Evolutionary conservation across 805 yeast genomes (phyloP).

Genomic region (Ogataea paraovalis): DNA sequence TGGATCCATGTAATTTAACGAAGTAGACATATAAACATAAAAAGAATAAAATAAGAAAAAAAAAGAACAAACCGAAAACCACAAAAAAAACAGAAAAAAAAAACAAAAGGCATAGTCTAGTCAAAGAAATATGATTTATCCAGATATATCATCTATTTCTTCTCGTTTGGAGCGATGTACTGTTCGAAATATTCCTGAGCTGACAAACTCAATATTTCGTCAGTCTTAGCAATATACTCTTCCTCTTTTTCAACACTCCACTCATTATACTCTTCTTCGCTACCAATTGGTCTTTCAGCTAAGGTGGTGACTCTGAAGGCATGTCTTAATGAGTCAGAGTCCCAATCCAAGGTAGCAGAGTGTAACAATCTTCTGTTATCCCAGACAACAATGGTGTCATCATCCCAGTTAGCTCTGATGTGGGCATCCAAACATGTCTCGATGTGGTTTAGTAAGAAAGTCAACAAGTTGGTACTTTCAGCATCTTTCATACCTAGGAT

Average conservation of each 20-base stretch:
- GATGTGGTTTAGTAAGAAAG: conserved; percentile 52
- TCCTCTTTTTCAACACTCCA: conserved; percentile 30
- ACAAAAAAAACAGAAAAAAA: neutral
- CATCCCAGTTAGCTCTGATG: conserved; percentile 68
- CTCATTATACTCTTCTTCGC: conserved; percentile 28
- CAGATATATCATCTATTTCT: neutral
- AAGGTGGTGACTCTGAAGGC: conserved; percentile 70
- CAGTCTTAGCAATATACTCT: conserved; percentile 13
- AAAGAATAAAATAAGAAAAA: neutral
- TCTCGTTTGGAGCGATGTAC: neutral
- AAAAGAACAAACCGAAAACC: neutral
- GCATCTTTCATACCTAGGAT: conserved; percentile 71
- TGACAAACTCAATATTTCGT: conserved; percentile 12
- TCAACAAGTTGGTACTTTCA: conserved; percentile 60
- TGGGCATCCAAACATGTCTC: conserved; percentile 56
- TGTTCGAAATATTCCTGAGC: conserved; percentile 19
- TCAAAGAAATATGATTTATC: neutral
- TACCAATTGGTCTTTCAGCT: conserved; percentile 60
- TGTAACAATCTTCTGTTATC: conserved; percentile 72
- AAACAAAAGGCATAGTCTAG: neutral
- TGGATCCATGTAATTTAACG: too few relatives aligned
- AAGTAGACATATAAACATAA: too few relatives aligned
- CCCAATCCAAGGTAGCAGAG: conserved; percentile 71
- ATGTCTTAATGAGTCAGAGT: conserved; percentile 61
- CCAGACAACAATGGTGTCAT: conserved; percentile 70